Conservation (phyloP, 495 filamentous ascomycete genomes). For the Podospora pseudopauciseta region DNA sequence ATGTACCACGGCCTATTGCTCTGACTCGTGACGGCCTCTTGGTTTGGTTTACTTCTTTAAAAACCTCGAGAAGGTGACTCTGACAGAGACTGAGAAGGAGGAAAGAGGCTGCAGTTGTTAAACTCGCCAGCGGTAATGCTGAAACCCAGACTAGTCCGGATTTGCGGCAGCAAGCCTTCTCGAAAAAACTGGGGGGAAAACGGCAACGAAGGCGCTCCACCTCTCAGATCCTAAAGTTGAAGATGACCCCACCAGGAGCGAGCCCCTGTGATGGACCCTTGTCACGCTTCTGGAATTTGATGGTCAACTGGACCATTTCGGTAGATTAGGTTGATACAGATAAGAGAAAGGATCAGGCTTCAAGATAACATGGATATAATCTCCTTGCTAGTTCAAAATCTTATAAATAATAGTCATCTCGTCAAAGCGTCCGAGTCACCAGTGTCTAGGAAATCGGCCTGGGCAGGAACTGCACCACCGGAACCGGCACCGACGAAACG, state of each 20-base stretch:
- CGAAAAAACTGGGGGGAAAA: neutral
- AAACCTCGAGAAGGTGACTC: neutral
- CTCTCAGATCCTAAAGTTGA: neutral
- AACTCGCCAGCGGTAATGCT: slow-evolving; percentile 8
- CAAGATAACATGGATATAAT: neutral
- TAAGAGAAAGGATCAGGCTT: neutral
- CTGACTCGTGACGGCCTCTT: neutral
- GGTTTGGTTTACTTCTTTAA: neutral
- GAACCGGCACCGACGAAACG: slow-evolving; percentile 11
- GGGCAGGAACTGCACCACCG: neutral
- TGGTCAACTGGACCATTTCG: neutral
- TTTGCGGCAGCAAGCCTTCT: neutral
- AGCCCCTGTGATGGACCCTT: slow-evolving; percentile 9
- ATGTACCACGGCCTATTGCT: neutral
- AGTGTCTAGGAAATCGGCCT: neutral
- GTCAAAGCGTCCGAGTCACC: neutral
- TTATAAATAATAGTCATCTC: neutral
- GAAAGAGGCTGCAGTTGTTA: neutral
- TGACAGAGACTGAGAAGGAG: neutral
- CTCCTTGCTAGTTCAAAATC: neutral
- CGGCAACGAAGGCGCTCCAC: too few species aligned
- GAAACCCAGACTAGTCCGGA: slow-evolving; percentile 7
- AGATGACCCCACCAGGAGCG: neutral
- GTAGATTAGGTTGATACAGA: neutral
- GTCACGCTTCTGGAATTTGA: slow-evolving; percentile 2